A percentile compares a stretch with the other conserved stretches of the same genome.
These are phyloP conservation scores for Rhodofomes roseus DNA, from an alignment of 1,284 basidiomycete genomes.

Conservation along the genomic window DNA sequence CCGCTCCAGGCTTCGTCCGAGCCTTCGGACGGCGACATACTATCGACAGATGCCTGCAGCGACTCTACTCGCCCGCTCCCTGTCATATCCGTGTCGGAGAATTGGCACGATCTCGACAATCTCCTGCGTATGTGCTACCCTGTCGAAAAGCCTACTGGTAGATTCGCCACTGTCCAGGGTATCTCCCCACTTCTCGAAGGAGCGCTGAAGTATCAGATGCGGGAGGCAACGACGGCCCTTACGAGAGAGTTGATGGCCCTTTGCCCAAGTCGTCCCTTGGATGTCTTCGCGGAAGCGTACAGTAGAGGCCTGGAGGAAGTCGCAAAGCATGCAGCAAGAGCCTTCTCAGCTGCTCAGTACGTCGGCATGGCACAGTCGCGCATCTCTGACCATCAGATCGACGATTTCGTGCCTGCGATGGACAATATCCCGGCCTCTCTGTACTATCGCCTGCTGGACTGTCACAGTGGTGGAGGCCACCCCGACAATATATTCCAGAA, in stretches of 20 bases:
- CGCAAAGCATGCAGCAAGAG: too few species aligned
- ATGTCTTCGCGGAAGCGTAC: neutral
- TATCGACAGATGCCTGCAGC: neutral
- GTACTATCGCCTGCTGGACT: neutral
- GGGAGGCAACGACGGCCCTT: neutral
- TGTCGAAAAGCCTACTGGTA: neutral
- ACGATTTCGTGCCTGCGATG: neutral
- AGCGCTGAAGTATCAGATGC: neutral
- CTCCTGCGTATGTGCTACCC: neutral
- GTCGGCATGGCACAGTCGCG: neutral
- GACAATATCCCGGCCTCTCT: neutral
- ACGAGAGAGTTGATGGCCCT: neutral
- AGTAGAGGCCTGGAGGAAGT: neutral
- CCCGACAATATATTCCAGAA: too few species aligned
- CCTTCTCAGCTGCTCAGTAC: neutral
- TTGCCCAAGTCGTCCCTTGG: neutral
- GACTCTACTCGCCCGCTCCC: neutral
- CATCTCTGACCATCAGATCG: neutral
- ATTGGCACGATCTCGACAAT: neutral
- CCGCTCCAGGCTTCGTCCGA: neutral
- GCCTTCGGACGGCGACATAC: neutral
- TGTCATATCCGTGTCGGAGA: neutral
- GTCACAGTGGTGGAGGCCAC: neutral
- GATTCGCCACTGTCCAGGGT: neutral
- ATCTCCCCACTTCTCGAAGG: neutral